These are phyloP conservation scores for Penicillium fimorum DNA, from an alignment of 495 filamentous ascomycete genomes.

Conservation along the genomic window DNA sequence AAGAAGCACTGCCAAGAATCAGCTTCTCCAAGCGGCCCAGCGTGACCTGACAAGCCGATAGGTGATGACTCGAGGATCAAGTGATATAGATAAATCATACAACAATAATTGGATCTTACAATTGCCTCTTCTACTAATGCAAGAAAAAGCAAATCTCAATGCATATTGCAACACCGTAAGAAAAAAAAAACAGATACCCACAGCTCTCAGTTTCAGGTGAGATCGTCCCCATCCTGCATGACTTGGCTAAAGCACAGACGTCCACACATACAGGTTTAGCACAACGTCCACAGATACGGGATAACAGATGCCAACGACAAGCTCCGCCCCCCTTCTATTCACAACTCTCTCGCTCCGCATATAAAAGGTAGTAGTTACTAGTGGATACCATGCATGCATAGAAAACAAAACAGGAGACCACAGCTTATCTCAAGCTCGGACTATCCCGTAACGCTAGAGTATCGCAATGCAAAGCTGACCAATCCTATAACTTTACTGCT, in stretches of 20 bases:
- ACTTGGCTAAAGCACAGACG: slow-evolving; percentile 8
- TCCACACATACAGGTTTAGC: slow-evolving; percentile 4
- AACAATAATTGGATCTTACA: background rate
- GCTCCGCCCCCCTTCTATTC: background rate
- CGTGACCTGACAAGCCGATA: slow-evolving; percentile 6
- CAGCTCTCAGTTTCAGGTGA: slow-evolving; percentile 7
- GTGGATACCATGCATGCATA: background rate
- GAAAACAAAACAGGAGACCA: background rate
- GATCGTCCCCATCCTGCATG: slow-evolving; percentile 10
- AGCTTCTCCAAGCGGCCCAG: slow-evolving; percentile 11
- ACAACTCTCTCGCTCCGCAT: background rate
- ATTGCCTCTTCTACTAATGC: background rate
- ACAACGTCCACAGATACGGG: background rate
- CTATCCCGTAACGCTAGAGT: background rate
- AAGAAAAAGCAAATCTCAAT: background rate
- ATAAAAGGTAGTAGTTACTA: background rate
- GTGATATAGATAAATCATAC: background rate
- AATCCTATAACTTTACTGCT: background rate
- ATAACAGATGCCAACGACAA: background rate
- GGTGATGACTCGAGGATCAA: background rate
- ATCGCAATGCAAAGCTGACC: slow-evolving; percentile 1
- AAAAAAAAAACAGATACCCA: background rate
- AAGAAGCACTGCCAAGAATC: slow-evolving; percentile 16
- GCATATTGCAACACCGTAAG: background rate
- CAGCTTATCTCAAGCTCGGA: slow-evolving; percentile 12